Conservation (phyloP, 2,329 filamentous ascomycete species). For the Fusarium lyarnte region DNA sequence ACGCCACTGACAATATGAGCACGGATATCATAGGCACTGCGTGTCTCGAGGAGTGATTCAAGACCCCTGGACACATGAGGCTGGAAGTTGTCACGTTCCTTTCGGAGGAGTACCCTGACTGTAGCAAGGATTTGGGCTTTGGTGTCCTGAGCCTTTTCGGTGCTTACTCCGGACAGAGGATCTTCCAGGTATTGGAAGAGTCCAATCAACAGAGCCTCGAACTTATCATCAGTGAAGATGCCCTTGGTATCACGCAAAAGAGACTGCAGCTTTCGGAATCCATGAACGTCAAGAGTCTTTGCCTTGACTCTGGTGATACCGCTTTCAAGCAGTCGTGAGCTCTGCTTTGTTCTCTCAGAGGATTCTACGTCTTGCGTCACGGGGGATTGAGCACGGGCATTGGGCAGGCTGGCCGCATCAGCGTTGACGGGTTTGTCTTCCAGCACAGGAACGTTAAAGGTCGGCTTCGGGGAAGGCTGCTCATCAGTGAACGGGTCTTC, state of each 20-base stretch:
- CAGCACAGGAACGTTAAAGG: constrained; percentile 61
- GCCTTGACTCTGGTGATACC: constrained; percentile 78
- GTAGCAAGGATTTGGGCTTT: constrained; percentile 80
- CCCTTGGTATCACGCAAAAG: constrained; percentile 74
- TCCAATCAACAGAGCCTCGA: constrained; percentile 72
- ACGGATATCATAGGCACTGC: constrained; percentile 72
- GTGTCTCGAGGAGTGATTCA: constrained; percentile 71
- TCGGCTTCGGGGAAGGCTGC: constrained; percentile 57
- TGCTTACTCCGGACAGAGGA: constrained; percentile 61
- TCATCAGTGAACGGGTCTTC: constrained; percentile 69
- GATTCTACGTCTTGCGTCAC: constrained; percentile 39
- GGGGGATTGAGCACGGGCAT: constrained; percentile 36
- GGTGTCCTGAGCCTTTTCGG: constrained; percentile 75
- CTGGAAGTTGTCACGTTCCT: constrained; percentile 71
- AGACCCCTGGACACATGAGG: constrained; percentile 75
- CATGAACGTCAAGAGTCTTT: constrained; percentile 80
- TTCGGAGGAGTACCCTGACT: constrained; percentile 76
- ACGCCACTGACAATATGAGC: constrained; percentile 79
- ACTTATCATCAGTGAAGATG: constrained; percentile 72
- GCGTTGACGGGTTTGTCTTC: constrained; percentile 71
- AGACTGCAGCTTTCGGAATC: constrained; percentile 81
- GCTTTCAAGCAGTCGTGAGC: constrained; percentile 73
- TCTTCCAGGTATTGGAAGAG: constrained; percentile 78
- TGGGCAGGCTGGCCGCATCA: constrained; percentile 52
- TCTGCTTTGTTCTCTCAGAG: constrained; percentile 65